phyloP scores from a whole-genome alignment of 2,329 filamentous ascomycete genomes.

The Verticillium longisporum region DNA sequence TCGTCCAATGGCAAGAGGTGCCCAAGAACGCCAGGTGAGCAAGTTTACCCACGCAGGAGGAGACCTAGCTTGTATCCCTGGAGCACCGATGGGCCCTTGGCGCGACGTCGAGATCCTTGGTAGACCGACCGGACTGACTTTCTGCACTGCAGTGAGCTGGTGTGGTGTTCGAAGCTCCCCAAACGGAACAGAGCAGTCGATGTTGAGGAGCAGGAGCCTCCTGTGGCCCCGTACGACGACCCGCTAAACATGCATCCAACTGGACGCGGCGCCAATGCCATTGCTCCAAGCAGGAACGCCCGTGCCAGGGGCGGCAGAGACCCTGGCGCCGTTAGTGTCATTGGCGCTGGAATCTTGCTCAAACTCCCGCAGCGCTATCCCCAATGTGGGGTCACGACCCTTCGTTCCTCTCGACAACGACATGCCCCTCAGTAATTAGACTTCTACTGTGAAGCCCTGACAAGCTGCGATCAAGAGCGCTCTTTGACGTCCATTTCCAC shows the following conservation, averaged over 20 bases:
- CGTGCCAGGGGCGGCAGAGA: slow-evolving; percentile 3
- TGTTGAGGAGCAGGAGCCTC: neutral
- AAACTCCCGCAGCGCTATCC: slow-evolving; percentile 11
- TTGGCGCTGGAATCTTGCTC: slow-evolving; percentile 13
- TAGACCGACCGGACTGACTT: neutral
- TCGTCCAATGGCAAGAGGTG: neutral
- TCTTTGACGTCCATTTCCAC: neutral
- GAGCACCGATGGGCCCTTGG: neutral
- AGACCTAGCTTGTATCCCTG: neutral
- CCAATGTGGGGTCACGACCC: neutral
- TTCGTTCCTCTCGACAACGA: neutral
- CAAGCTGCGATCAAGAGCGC: neutral
- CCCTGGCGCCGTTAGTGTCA: slow-evolving; percentile 7
- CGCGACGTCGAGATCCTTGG: neutral
- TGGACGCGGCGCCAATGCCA: neutral
- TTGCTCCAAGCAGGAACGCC: neutral
- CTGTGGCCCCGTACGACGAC: neutral
- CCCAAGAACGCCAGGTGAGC: neutral
- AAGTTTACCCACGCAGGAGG: neutral
- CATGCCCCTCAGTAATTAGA: neutral
- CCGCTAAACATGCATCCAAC: neutral
- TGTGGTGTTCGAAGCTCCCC: neutral
- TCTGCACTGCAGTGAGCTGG: neutral
- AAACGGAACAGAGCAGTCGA: neutral
- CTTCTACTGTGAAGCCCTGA: neutral